phyloP scores from a whole-genome alignment of 192 early-diverging fungal genomes.

The Backusella australiensis region DNA sequence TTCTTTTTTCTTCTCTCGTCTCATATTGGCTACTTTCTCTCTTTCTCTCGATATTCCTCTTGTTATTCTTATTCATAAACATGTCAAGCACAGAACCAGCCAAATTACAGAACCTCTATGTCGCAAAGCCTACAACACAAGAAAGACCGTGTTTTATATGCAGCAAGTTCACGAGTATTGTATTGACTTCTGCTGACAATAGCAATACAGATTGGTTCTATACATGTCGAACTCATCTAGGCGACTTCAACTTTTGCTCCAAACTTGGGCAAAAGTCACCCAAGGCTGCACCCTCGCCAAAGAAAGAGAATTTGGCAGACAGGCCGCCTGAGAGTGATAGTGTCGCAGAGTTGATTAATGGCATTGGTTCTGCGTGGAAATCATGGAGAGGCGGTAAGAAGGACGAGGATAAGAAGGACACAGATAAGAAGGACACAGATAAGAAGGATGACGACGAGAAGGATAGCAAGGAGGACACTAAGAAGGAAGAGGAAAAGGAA shows the following conservation, averaged over 20 bases:
- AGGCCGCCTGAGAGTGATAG: conserved; percentile 32
- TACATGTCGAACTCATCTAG: conserved; percentile 42
- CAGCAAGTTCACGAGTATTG: conserved; percentile 47
- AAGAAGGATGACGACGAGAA: background rate
- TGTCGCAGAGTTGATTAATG: conserved; percentile 27
- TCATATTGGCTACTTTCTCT: background rate
- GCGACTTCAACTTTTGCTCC: conserved; percentile 44
- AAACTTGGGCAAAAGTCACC: conserved; percentile 36
- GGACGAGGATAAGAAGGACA: conserved; percentile 30
- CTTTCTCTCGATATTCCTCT: background rate
- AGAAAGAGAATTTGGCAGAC: conserved; percentile 26
- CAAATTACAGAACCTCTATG: conserved; percentile 33
- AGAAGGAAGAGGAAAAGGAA: conserved; percentile 22
- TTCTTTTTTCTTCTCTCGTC: background rate
- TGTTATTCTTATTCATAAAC: background rate
- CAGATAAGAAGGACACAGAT: conserved; percentile 18
- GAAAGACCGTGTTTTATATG: conserved; percentile 53
- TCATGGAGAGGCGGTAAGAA: conserved; percentile 22
- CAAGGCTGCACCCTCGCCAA: conserved; percentile 28
- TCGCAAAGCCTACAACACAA: conserved; percentile 25
- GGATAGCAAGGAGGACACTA: conserved; percentile 11
- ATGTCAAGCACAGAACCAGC: background rate
- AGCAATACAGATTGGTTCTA: conserved; percentile 54
- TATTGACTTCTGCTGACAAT: conserved; percentile 46
- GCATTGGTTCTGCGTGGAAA: conserved; percentile 36